Evolutionary conservation across 75 land plant species (phyloP).

Genomic region (Picea glauca): DNA sequence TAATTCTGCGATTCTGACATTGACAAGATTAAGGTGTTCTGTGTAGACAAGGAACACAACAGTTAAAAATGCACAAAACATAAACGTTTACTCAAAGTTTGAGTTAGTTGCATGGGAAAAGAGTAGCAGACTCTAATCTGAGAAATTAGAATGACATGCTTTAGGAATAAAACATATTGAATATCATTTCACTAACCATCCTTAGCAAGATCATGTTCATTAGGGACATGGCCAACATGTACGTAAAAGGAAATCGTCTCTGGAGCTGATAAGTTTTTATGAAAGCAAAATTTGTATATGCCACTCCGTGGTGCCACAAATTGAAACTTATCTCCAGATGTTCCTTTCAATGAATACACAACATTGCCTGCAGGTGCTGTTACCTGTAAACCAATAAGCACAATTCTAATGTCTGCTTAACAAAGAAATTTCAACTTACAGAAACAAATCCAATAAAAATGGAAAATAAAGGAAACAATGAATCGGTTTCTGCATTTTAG

Average conservation of each 20-base stretch:
- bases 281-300: constrained; percentile 91
- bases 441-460: not conserved
- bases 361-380: constrained; percentile 59
- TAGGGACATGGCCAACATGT: constrained; percentile 93
- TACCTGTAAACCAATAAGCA: constrained; percentile 52
- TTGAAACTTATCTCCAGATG: constrained; percentile 81
- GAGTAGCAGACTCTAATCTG: too few species aligned
- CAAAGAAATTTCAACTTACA: not conserved
- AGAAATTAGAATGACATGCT: too few species aligned
- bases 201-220: constrained; percentile 83
- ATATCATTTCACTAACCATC: constrained; percentile 52
- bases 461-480: not conserved
- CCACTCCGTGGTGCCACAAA: constrained; percentile 79
- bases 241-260: constrained; percentile 88
- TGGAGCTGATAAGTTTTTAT: constrained; percentile 67
- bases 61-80: too few species aligned
- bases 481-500: not conserved
- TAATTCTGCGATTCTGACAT: too few species aligned
- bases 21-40: too few species aligned
- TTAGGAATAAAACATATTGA: too few species aligned
- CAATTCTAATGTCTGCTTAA: not conserved
- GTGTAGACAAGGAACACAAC: too few species aligned
- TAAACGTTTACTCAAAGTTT: too few species aligned
- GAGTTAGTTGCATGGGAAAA: too few species aligned
- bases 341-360: constrained; percentile 47